phyloP scores from a whole-genome alignment of 2,329 filamentous ascomycete genomes.

The Mariannaea sp. region DNA sequence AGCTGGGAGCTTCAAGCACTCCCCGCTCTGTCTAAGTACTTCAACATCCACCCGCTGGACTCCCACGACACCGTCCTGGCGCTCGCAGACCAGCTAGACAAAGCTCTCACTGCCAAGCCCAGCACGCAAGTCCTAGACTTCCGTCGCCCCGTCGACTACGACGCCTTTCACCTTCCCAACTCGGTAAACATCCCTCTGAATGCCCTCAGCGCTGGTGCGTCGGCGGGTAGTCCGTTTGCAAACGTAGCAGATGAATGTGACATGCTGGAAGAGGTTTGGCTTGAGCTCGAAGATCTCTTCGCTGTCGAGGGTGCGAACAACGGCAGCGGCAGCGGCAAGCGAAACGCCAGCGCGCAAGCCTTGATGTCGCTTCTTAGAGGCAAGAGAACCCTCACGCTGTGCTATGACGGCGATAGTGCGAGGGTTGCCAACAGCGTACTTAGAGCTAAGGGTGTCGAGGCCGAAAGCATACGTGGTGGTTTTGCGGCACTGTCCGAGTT shows the following conservation, averaged over 20 bases:
- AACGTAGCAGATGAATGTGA: slow-evolving; percentile 53
- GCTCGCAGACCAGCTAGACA: slow-evolving; percentile 34
- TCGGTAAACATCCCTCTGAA: slow-evolving; percentile 53
- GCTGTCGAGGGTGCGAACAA: slow-evolving; percentile 37
- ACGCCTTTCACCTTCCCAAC: slow-evolving; percentile 49
- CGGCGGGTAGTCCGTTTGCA: slow-evolving; percentile 39
- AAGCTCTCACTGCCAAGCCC: slow-evolving; percentile 32
- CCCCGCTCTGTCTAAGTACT: slow-evolving; percentile 46
- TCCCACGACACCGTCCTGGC: slow-evolving; percentile 34
- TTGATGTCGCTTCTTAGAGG: slow-evolving; percentile 40
- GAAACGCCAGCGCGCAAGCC: slow-evolving; percentile 36
- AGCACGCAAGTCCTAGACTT: slow-evolving; percentile 51
- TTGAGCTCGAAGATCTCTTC: slow-evolving; percentile 53
- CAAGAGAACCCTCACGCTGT: slow-evolving; percentile 52
- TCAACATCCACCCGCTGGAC: slow-evolving; percentile 32
- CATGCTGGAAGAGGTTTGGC: slow-evolving; percentile 54
- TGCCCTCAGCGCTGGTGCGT: slow-evolving; percentile 38
- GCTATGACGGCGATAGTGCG: slow-evolving; percentile 59
- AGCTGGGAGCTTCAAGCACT: slow-evolving; percentile 55
- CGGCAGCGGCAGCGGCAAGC: too few relatives aligned
- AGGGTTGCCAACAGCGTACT: slow-evolving; percentile 60
- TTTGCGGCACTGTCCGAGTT: slow-evolving; percentile 35
- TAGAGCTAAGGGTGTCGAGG: slow-evolving; percentile 54
- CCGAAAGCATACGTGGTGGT: slow-evolving; percentile 53
- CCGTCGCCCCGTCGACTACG: slow-evolving; percentile 48